Percentiles rank a stretch among this genome's conserved stretches.
These are phyloP conservation scores for Dothideomycetes sp. DNA, from an alignment of 2,329 filamentous ascomycete species.

Conservation along the genomic window DNA sequence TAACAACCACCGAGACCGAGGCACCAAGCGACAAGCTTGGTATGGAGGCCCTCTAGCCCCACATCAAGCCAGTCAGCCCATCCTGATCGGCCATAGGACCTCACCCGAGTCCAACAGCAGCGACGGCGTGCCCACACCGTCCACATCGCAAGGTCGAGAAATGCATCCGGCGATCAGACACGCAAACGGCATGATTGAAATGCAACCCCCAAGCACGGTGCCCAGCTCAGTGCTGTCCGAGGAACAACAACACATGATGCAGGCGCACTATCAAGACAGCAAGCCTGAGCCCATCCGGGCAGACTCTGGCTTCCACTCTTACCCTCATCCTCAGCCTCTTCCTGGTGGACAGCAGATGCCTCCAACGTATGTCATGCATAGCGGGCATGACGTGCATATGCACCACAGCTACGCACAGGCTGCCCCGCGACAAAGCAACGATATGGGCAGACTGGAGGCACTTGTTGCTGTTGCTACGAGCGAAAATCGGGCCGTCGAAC, in stretches of 20 bases:
- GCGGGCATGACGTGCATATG: constrained; percentile 18
- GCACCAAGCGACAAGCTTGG: constrained; percentile 59
- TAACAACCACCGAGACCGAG: constrained; percentile 31
- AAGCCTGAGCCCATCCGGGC: constrained; percentile 19
- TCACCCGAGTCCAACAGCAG: constrained; percentile 46
- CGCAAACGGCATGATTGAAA: constrained; percentile 36
- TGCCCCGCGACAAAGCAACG: constrained; percentile 26
- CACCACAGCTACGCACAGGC: constrained; percentile 16
- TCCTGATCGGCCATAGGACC: constrained; percentile 30
- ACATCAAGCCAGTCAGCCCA: constrained; percentile 16
- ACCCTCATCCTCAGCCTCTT: constrained; percentile 12
- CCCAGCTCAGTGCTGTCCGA: constrained; percentile 25
- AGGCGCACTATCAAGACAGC: constrained; percentile 16
- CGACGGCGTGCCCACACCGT: constrained; percentile 43
- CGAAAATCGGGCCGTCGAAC: constrained; percentile 27
- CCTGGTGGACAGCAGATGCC: constrained; percentile 5
- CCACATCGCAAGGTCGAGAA: constrained; percentile 36
- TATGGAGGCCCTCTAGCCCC: constrained; percentile 47
- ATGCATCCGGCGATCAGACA: constrained; percentile 42
- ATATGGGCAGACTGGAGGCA: constrained; percentile 48
- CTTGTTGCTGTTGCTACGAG: constrained; percentile 55
- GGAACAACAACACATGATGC: constrained; percentile 26
- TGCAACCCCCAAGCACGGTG: too few species aligned
- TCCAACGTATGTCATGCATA: constrained; percentile 20
- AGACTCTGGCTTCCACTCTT: constrained; percentile 23